Conservation (phyloP, 2,329 filamentous ascomycete species). For the Penicillium sp. region DNA sequence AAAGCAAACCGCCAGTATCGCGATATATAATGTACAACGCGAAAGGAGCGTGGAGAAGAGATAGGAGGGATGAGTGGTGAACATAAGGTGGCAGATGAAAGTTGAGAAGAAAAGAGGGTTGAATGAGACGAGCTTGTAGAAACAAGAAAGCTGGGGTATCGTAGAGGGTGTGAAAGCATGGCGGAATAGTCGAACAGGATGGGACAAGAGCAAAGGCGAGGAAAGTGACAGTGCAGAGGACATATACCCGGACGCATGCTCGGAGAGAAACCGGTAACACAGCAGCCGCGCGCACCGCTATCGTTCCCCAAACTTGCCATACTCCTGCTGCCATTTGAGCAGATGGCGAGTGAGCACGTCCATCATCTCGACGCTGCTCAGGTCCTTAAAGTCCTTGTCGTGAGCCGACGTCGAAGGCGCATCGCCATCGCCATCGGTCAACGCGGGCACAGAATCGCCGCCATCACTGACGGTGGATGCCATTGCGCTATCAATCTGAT, state of each 20-base stretch:
- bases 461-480: constrained; percentile 32
- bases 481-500: constrained; percentile 38
- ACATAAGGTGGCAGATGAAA: constrained; percentile 11
- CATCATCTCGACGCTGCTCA: constrained; percentile 88
- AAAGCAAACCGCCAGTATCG: constrained; percentile 2
- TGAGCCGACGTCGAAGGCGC: constrained; percentile 31
- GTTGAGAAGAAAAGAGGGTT: constrained; percentile 4
- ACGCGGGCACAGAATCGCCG: constrained; percentile 32
- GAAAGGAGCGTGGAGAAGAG: constrained; percentile 1
- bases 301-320: constrained; percentile 57
- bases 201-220: neutral
- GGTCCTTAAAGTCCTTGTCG: constrained; percentile 67
- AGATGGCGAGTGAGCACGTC: constrained; percentile 78
- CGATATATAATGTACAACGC: constrained; percentile 28
- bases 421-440: constrained; percentile 34
- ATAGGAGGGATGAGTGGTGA: neutral
- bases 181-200: neutral
- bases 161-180: neutral
- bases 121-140: neutral
- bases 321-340: constrained; percentile 83
- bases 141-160: neutral
- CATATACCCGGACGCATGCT: neutral
- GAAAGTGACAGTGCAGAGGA: neutral
- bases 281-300: constrained; percentile 31
- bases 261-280: constrained; percentile 13